A percentile compares a stretch with the other conserved stretches of the same genome.
Conservation (phyloP, 106 monocot species). For the Phalaenopsis aphrodite region DNA sequence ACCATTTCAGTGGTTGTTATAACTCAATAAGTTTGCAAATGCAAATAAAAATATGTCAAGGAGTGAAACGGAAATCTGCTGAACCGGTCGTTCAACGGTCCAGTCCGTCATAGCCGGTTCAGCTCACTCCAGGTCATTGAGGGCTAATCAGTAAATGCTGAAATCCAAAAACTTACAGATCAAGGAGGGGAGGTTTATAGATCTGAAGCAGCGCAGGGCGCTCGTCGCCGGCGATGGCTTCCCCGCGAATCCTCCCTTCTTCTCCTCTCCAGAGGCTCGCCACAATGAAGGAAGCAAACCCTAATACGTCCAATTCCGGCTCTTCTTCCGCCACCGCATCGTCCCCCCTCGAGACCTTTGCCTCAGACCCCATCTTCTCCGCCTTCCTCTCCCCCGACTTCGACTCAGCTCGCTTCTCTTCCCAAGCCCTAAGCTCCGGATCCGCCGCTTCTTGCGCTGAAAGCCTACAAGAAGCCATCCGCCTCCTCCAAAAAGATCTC, state of each 20-base stretch:
- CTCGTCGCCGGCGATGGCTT: conserved; percentile 6
- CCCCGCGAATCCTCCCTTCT: conserved; percentile 24
- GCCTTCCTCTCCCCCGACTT: conserved; percentile 83
- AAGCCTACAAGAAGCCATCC: conserved; percentile 69
- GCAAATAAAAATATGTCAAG: no score
- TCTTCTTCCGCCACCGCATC: not conserved
- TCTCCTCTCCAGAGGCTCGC: conserved; percentile 51
- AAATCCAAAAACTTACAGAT: no score
- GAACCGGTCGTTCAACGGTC: no score
- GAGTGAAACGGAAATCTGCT: no score
- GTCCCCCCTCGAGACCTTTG: conserved; percentile 61
- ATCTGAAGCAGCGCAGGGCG: not conserved
- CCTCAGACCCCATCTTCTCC: conserved; percentile 81
- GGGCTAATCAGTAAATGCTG: no score
- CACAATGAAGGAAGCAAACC: conserved; percentile 34
- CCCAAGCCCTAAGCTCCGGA: conserved; percentile 70
- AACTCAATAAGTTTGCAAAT: no score
- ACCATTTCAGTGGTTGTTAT: no score
- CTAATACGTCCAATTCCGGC: conserved; percentile 2
- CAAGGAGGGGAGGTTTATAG: no score
- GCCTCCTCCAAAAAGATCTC: conserved; percentile 54
- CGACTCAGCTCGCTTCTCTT: conserved; percentile 74
- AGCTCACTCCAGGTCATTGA: no score
- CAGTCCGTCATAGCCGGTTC: no score
- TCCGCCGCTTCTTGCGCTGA: conserved; percentile 80